These are phyloP conservation scores for Solanum etuberosum DNA, from an alignment of 257 asterid genomes.

Conservation along the genomic window DNA sequence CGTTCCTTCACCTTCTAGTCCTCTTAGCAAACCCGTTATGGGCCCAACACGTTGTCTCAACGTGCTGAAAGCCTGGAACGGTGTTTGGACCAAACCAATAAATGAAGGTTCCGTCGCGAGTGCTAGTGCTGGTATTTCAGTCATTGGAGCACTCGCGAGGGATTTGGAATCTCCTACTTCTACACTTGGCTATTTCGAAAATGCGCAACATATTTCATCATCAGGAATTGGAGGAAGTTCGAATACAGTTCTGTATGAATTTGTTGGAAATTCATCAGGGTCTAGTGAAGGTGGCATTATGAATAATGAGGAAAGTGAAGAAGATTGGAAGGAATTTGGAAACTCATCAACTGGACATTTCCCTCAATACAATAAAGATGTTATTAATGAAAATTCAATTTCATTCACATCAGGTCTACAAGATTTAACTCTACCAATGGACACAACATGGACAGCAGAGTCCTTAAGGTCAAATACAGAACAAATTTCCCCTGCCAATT, in stretches of 20 bases:
- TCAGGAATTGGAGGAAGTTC: conserved; percentile 32
- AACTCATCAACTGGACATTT: conserved; percentile 8
- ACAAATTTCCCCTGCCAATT: conserved; percentile 28
- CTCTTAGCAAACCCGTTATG: conserved; percentile 10
- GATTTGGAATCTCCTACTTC: conserved; percentile 72
- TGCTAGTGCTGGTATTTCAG: conserved; percentile 1
- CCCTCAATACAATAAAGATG: conserved; percentile 22
- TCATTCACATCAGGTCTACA: conserved; percentile 15
- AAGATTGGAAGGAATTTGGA: conserved; percentile 42
- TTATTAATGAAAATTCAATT: conserved; percentile 8
- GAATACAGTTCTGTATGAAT: conserved; percentile 23
- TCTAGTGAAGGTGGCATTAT: conserved; percentile 30
- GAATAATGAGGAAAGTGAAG: conserved; percentile 39
- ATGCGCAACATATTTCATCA: conserved; percentile 13
- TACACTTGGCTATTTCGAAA: conserved; percentile 42
- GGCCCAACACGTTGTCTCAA: conserved; percentile 28
- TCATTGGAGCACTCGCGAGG: conserved; percentile 16
- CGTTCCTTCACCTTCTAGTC: conserved; percentile 22
- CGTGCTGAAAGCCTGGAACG: conserved; percentile 49
- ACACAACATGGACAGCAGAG: conserved; percentile 24
- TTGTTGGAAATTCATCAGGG: conserved; percentile 32
- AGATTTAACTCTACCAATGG: conserved; percentile 15
- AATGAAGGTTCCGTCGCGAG: background rate
- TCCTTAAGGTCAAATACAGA: conserved; percentile 11
- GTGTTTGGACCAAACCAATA: conserved; percentile 26